These are phyloP conservation scores for Prunus dulcis DNA, from an alignment of 306 rosid species.

Conservation along the genomic window DNA sequence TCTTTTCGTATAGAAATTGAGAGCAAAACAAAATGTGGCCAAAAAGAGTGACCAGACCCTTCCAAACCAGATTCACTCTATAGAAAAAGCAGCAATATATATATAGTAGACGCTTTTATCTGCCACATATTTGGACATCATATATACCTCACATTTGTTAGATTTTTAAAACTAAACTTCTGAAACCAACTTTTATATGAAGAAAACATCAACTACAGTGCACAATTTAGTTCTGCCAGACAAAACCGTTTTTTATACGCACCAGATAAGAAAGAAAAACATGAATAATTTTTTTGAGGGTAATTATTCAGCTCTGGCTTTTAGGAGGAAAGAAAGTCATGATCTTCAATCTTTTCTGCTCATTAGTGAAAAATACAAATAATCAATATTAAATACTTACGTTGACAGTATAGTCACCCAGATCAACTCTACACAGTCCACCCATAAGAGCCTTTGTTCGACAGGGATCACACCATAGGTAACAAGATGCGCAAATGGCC, in stretches of 20 bases:
- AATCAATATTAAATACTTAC: slow-evolving; percentile 41
- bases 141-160: not conserved
- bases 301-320: not conserved
- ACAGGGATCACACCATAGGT: slow-evolving; percentile 93
- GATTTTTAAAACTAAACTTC: not conserved
- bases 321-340: not conserved
- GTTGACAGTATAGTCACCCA: slow-evolving; percentile 99
- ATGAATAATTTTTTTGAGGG: not conserved
- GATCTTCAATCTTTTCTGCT: slow-evolving; percentile 7
- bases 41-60: not conserved
- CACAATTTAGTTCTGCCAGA: not conserved
- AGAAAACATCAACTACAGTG: not conserved
- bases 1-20: not conserved
- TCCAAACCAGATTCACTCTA: not conserved
- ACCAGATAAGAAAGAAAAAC: not conserved
- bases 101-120: not conserved
- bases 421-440: slow-evolving; percentile 82
- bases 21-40: not conserved
- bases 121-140: not conserved
- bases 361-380: slow-evolving; percentile 9
- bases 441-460: slow-evolving; percentile 96
- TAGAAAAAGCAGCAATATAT: not conserved
- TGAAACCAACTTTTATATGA: not conserved
- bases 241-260: not conserved
- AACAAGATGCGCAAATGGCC: slow-evolving; percentile 97